Evolutionary conservation across 345 rosid genomes (phyloP), one percentile per base, ranked within the genome.

Genomic region (Eucalyptus curtisii): DNA sequence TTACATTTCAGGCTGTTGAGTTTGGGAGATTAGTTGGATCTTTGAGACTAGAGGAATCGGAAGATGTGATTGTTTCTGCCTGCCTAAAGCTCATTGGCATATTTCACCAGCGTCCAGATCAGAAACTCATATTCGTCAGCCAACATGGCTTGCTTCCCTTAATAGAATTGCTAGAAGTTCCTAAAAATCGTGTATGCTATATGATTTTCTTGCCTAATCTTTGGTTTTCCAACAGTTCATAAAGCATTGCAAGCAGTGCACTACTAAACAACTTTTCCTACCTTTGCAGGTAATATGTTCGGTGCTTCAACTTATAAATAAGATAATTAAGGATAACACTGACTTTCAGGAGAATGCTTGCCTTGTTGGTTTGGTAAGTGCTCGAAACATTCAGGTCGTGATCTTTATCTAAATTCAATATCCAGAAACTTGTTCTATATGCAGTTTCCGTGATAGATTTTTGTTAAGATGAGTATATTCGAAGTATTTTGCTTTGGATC

Each of bases 281-380:
- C 80, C 64, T 81, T 91, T 94, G 89, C 96, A 98, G 99, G 99
- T 96, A 89, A 95, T 91, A 90, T 94, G 95, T 92, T 93, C 97
- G 14, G 96, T 97, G 92, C 96, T 98, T 91, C 99, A 97, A 94
- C 96, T 97, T 42, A 92, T 98, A 90, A 98, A 98, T 86, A 96
- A 95, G 90, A 93, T 95, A 89, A 92, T 96, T 30, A 97, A 95
- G 92, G 99, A 98, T 89, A 97, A 96, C 90, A 91, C 96, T 12
- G 98, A 95, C 88, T 94, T 97, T 91, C 97, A 93, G 95, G 98
- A 98, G 94, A 97, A 98, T 92, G 99, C 99, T 89, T 98, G 99
- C 92, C 99, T 98, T 91, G 96, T 98, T 90, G 99, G 99, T 90
- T 90, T 96, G 87, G 97, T 95, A 92, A 92, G 97, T 90, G 88